A percentile compares a stretch with the other conserved stretches of the same genome.
Evolutionary conservation across 352 stramenopile species (phyloP).

Genomic region (Peronospora tabacina): DNA sequence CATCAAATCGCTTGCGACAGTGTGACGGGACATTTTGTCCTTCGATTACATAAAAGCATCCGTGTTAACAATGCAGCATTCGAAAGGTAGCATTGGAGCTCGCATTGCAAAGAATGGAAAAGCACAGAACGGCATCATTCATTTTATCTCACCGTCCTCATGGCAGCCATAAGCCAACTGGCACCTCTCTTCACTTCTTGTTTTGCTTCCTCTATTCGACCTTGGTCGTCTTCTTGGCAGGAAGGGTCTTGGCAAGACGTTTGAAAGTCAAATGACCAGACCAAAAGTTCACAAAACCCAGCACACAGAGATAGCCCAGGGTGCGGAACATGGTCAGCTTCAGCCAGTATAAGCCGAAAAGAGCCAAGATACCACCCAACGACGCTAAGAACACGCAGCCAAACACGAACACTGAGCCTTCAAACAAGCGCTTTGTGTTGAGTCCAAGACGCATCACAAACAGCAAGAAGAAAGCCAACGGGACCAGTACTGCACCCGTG

Average conservation of each 20-base stretch:
- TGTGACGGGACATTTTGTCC: background rate
- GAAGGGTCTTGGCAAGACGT: slow-evolving; percentile 44
- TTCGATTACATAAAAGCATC: background rate
- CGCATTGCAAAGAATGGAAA: background rate
- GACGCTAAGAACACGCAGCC: slow-evolving; percentile 67
- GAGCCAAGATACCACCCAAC: slow-evolving; percentile 58
- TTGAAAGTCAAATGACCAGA: slow-evolving; percentile 77
- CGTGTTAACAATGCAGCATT: too few relatives aligned
- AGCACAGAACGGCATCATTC: slow-evolving; percentile 17
- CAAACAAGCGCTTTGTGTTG: slow-evolving; percentile 66
- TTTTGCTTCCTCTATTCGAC: slow-evolving; percentile 33
- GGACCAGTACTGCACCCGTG: slow-evolving; percentile 47
- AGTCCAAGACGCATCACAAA: slow-evolving; percentile 52
- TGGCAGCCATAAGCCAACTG: slow-evolving; percentile 6
- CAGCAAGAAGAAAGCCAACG: slow-evolving; percentile 51
- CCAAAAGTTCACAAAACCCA: slow-evolving; percentile 48
- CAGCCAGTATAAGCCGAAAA: slow-evolving; percentile 85
- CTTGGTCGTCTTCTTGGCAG: slow-evolving; percentile 45
- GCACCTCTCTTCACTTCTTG: slow-evolving; percentile 7
- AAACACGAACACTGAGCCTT: slow-evolving; percentile 55
- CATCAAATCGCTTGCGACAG: background rate
- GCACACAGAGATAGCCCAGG: slow-evolving; percentile 58
- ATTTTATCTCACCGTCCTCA: background rate
- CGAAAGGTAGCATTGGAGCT: too few relatives aligned
- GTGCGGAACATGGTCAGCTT: slow-evolving; percentile 86